Evolutionary conservation across 2,329 filamentous ascomycete species (phyloP).

Genomic region (Cyphellophora attinorum): DNA sequence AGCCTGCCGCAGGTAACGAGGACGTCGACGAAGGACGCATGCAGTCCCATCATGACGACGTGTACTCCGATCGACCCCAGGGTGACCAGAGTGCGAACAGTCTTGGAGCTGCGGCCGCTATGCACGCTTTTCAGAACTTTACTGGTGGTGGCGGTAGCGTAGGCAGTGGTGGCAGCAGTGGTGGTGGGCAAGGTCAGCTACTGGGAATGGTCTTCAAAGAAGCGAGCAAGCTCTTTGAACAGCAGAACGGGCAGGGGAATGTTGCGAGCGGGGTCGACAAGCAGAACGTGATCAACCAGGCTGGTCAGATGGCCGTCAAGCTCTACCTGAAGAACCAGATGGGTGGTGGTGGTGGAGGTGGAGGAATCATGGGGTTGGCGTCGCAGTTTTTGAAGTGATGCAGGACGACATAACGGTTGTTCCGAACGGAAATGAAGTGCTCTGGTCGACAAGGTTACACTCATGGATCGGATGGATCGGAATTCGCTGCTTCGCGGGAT

Average conservation of each 20-base stretch:
- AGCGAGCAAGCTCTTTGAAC: conserved; percentile 66
- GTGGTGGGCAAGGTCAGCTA: conserved; percentile 61
- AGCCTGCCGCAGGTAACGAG: conserved; percentile 27
- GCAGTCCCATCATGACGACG: conserved; percentile 63
- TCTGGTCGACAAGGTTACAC: too few relatives aligned
- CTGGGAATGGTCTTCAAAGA: conserved; percentile 81
- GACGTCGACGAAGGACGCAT: conserved; percentile 48
- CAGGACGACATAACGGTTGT: too few relatives aligned
- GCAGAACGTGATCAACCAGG: conserved; percentile 67
- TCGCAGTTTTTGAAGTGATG: conserved; percentile 1
- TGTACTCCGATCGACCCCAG: conserved; percentile 49
- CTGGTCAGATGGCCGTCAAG: conserved; percentile 62
- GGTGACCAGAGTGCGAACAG: conserved; percentile 37
- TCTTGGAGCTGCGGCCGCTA: conserved; percentile 33
- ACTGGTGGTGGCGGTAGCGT: conserved; percentile 42
- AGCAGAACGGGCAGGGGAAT: conserved; percentile 48
- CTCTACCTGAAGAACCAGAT: conserved; percentile 2
- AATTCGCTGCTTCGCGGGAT: too few relatives aligned
- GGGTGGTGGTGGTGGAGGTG: not conserved
- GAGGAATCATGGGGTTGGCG: conserved; percentile 1
- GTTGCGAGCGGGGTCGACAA: conserved; percentile 57
- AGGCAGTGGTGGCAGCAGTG: conserved; percentile 19
- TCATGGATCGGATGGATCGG: too few relatives aligned
- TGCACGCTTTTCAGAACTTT: conserved; percentile 59
- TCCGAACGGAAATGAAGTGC: too few relatives aligned